Base-by-base conservation (phyloP, 108 stramenopile species). In the Fragilariopsis cylindrus region DNA sequence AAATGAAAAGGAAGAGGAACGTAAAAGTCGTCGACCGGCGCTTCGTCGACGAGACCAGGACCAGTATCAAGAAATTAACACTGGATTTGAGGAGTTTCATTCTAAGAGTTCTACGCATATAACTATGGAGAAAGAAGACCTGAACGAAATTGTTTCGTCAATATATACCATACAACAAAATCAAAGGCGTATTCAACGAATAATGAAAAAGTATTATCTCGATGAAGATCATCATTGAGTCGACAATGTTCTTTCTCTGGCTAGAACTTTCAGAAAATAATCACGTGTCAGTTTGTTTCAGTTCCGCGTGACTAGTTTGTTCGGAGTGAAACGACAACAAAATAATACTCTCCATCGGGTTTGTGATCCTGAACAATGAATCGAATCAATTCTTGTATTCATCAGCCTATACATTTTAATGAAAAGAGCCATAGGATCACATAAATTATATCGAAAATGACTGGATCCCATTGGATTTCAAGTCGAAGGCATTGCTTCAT, bases 61-160 rank as follows among this genome's bases (percentile, higher is more conserved):
- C 46, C 47, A 48, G 18, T 48, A 65, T 44, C 21, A n/a, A 45
- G 43, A 44, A 39, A 60, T 60, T 7, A 41, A 60, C 41, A 41
- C 58, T 4, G 58, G 46, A 63, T 30, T 30, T 30, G 15, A 15
- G n/a, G 19, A 60, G 11, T 42, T 42, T 9, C 13, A 6, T 7
- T 53, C 60, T 11, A 9, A 13, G 7, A 53, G 57, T 57, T 46
- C 66, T 5, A 39, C 18, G 1, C 47, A 44, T 8, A 58, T 79
- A n/a, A 18, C 73, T 1, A 73, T 80, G 73, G 64, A 71, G 48
- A 74, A 55, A 15, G 55, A 74, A 65, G 79, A 80, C 47, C 55
- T 74, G 53, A 55, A 70, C 57, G 56, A 64, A 39, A 57, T 80
- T 42, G 50, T 73, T 6, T 69, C 66, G 6, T 71, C 72, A 7